These are phyloP conservation scores for Diplosphaera chodatii DNA, from an alignment of 139 green algal species.

Conservation along the genomic window DNA sequence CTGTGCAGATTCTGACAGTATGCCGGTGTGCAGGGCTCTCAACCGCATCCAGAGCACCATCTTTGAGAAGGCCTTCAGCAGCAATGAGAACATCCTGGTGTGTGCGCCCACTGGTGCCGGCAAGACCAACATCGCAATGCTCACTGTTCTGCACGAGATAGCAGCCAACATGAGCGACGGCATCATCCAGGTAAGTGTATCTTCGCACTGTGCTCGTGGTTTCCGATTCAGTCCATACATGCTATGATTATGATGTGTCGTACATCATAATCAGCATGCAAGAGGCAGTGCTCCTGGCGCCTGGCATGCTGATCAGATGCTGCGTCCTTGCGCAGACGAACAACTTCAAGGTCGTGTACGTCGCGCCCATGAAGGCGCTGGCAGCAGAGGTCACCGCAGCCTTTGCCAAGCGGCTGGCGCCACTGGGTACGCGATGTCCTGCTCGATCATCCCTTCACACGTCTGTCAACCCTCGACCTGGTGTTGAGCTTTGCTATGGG, in stretches of 20 bases:
- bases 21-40: slow-evolving; percentile 51
- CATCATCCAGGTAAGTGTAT: slow-evolving; percentile 46
- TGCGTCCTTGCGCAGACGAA: slow-evolving; percentile 17
- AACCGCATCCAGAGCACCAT: slow-evolving; percentile 94
- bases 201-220: too few relatives aligned
- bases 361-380: slow-evolving; percentile 98
- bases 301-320: too few relatives aligned
- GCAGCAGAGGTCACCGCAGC: slow-evolving; percentile 80
- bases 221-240: too few relatives aligned
- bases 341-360: slow-evolving; percentile 91
- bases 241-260: too few relatives aligned
- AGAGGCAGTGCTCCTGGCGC: too few relatives aligned
- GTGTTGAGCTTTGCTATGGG: too few relatives aligned
- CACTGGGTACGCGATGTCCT: slow-evolving; percentile 62
- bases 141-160: slow-evolving; percentile 85
- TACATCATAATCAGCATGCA: too few relatives aligned
- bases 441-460: too few relatives aligned
- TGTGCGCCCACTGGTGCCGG: slow-evolving; percentile 85
- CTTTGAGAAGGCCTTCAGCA: slow-evolving; percentile 66
- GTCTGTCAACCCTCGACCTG: too few relatives aligned
- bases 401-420: slow-evolving; percentile 75
- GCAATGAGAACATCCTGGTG: slow-evolving; percentile 91
- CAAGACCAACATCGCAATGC: slow-evolving; percentile 99
- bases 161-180: slow-evolving; percentile 63
- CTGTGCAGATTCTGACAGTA: neutral